Evolutionary conservation across 2,329 filamentous ascomycete species (phyloP).

Genomic region (Pezicula radicicola): DNA sequence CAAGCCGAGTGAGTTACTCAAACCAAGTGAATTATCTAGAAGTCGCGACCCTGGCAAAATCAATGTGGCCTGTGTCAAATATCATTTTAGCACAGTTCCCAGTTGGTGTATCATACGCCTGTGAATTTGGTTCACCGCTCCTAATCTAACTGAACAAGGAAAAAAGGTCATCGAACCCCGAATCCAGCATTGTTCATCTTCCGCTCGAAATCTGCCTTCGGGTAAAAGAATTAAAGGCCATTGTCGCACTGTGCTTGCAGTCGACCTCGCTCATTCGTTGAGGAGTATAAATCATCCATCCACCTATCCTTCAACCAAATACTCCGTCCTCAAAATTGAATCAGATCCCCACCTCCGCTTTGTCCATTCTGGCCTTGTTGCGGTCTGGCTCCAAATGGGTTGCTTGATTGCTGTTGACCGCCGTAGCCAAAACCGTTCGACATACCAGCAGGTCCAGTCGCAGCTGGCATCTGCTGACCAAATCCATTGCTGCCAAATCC

Average conservation of each 20-base stretch:
- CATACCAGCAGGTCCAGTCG: slow-evolving; percentile 54
- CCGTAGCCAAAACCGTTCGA: slow-evolving; percentile 44
- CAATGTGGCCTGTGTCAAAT: too few relatives aligned
- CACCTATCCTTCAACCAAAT: neutral
- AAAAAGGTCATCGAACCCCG: slow-evolving; percentile 10
- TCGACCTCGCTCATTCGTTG: neutral
- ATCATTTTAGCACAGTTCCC: too few relatives aligned
- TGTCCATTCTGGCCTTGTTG: slow-evolving; percentile 41
- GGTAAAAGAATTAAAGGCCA: neutral
- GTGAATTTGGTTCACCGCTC: slow-evolving; percentile 19
- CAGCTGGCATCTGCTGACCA: slow-evolving; percentile 46
- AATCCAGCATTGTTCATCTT: slow-evolving; percentile 10
- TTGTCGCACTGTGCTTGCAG: neutral
- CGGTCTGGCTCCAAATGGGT: slow-evolving; percentile 54
- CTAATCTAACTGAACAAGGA: slow-evolving; percentile 17
- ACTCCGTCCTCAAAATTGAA: slow-evolving; percentile 24
- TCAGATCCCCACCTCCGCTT: slow-evolving; percentile 21
- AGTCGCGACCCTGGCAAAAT: neutral
- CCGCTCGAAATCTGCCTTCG: neutral
- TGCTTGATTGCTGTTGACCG: slow-evolving; percentile 31
- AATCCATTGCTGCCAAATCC: slow-evolving; percentile 17
- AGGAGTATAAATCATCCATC: slow-evolving; percentile 10
- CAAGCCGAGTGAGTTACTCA: too few relatives aligned
- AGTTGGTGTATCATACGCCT: slow-evolving; percentile 1
- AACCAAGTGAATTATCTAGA: too few relatives aligned